These are phyloP conservation scores for Dioszegia hungarica DNA, from an alignment of 768 basidiomycete species.

Conservation along the genomic window DNA sequence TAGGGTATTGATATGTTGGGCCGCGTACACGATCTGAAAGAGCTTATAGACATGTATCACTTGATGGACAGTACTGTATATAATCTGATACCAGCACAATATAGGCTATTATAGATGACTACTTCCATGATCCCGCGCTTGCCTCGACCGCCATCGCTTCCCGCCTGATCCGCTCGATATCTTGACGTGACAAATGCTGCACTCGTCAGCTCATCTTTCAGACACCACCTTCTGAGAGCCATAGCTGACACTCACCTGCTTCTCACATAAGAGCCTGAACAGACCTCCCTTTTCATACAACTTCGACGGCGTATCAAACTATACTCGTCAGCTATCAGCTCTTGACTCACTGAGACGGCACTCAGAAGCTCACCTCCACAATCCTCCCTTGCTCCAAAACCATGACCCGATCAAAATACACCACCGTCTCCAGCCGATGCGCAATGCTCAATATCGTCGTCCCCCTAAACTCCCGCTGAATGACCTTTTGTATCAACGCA, in stretches of 20 bases:
- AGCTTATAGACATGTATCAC: too few relatives aligned
- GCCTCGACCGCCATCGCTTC: neutral
- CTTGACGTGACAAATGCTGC: neutral
- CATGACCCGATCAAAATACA: constrained; percentile 47
- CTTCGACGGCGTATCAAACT: constrained; percentile 20
- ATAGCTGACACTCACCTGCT: constrained; percentile 12
- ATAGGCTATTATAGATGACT: too few relatives aligned
- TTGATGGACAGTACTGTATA: too few relatives aligned
- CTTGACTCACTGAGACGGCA: neutral
- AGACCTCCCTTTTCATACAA: constrained; percentile 15
- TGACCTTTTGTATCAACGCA: constrained; percentile 60
- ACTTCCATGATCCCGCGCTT: neutral
- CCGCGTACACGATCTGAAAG: too few relatives aligned
- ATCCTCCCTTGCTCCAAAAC: constrained; percentile 44
- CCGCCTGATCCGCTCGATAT: neutral
- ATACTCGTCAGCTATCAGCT: neutral
- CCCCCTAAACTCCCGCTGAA: constrained; percentile 57
- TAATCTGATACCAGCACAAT: too few relatives aligned
- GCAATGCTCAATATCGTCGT: constrained; percentile 36
- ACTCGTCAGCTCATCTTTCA: too few relatives aligned
- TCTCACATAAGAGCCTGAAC: constrained; percentile 21
- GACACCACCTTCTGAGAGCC: too few relatives aligned
- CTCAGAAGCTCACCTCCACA: constrained; percentile 27
- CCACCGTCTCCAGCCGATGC: constrained; percentile 40
- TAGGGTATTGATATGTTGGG: too few relatives aligned